Evolutionary conservation across 805 yeast genomes (phyloP), one percentile per base, ranked within the genome.

Genomic region (Ogataea nonfermentans): DNA sequence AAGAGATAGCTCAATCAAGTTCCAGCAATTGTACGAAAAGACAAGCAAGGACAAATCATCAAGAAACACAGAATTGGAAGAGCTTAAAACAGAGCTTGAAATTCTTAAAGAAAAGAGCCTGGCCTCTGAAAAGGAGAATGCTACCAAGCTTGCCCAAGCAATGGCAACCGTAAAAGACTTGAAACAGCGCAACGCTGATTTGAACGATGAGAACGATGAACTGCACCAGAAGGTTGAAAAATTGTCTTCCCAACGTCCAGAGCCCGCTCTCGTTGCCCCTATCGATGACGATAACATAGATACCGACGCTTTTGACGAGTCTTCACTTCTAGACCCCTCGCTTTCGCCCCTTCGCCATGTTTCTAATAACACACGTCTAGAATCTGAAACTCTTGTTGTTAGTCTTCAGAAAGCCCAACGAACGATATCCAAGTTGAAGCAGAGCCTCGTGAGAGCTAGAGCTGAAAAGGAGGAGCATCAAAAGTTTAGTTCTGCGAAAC

Each of bases 141-240:
- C 61, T 2, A 44, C 59, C 24, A 60, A 68, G 11, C 69, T 71
- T 28, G 42, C 46, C 1, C 54, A 66, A 13, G 63, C 69, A 24
- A 57, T 61, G 10, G 51, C 56, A 22, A 80, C 80, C 41, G 49
- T 78, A 6, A 61, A 61, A 20, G 78, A 71, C 12, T 62, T 81
- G 41, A 77, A 71, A 49, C 58, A 57, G 3, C 71, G 76, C 32
- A 75, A 82, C 32, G 71, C 70, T 23, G 81, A 76, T 33, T 62
- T 84, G 44, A 84, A 83, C 55, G 83, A 81, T 51, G 89, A 81
- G 53, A 83, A 83, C 59, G 84, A 80, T 47, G 66, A 67, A 15
- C 63, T 82, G 39, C 76, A 52, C 57, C 65, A 45, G 66, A 71
- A 57, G 48, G 65, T 53, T 50, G 53, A 39, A 46, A 48, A 29